A percentile compares a stretch with the other conserved stretches of the same genome.
Conservation (phyloP, 805 yeast species). For the Tetrapisispora nanseiensis region DNA sequence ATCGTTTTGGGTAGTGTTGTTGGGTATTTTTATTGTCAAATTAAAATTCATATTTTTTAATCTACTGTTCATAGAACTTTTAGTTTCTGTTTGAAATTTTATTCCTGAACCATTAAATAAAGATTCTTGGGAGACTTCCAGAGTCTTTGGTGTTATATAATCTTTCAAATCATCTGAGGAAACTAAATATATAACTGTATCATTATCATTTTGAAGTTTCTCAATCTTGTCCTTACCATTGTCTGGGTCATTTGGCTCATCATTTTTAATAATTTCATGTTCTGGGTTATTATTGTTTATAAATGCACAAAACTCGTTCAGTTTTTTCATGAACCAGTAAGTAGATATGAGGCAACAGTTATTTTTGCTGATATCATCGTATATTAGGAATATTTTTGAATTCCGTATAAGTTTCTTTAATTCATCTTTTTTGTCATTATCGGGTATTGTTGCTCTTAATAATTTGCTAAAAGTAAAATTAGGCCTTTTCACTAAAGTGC, state of each 20-base stretch:
- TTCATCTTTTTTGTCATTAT: conserved; percentile 11
- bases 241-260: no score
- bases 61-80: neutral
- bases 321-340: conserved; percentile 18
- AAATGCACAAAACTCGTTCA: conserved; percentile 2
- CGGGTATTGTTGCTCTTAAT: conserved; percentile 15
- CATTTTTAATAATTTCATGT: neutral
- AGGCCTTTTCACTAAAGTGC: conserved; percentile 26
- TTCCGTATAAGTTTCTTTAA: conserved; percentile 13
- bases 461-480: conserved; percentile 22
- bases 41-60: conserved; percentile 6
- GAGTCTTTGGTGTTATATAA: neutral
- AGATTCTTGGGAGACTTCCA: neutral
- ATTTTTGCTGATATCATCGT: conserved; percentile 19
- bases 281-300: neutral
- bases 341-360: conserved; percentile 19
- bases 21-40: conserved; percentile 16
- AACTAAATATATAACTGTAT: neutral
- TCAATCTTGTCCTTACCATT: neutral
- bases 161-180: neutral
- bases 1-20: conserved; percentile 10
- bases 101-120: neutral
- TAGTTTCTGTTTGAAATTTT: neutral
- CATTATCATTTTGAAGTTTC: neutral
- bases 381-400: conserved; percentile 17